Evolutionary conservation across 2,329 filamentous ascomycete species (phyloP), one percentile per base, ranked within the genome.

Genomic region (Exophiala bonariae): DNA sequence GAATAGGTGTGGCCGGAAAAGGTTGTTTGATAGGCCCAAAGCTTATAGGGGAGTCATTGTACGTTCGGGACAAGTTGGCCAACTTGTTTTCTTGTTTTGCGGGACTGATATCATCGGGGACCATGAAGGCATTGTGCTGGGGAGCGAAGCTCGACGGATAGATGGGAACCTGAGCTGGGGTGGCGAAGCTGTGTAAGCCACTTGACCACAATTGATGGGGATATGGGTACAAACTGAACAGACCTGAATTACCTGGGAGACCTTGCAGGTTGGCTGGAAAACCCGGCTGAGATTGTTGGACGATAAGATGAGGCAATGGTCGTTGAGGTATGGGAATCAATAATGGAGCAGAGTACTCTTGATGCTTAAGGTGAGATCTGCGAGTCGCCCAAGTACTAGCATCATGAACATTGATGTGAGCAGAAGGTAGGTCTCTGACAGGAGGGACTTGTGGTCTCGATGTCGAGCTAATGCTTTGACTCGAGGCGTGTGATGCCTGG

Each of bases 41-140:
- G 7, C 17, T 26, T 5, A 39, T 8, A 30, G 42, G 35, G 19
- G 43, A 17, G 19, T 35, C 26, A 14, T 17, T 36, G 30, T 44
- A 37, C 36, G 48, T 22, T 38, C 41, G 43, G n/a, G 49, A 49
- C 33, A 50, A 32, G 17, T 34, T 26, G 8, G 44, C 50, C 14
- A 56, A 39, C 44, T 59, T 59, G 38, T 46, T 43, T 38, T 59
- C 56, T 41, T 59, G 55, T 41, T 59, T 59, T 14, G 52, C 47
- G n/a, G 56, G 56, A 34, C 54, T 58, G 22, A 58, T 44, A 32
- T 58, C 56, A 17, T 49, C 42, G 16, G 56, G 52, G 7, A 37
- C 44, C 54, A 58, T 55, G 11, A 37, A 31, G 23, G 23, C n/a
- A n/a, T n/a, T n/a, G n/a, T n/a, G 23, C 23, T 11, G 6, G 23